phyloP scores from a whole-genome alignment of 768 basidiomycete genomes.

The Trametes cinnabarina region DNA sequence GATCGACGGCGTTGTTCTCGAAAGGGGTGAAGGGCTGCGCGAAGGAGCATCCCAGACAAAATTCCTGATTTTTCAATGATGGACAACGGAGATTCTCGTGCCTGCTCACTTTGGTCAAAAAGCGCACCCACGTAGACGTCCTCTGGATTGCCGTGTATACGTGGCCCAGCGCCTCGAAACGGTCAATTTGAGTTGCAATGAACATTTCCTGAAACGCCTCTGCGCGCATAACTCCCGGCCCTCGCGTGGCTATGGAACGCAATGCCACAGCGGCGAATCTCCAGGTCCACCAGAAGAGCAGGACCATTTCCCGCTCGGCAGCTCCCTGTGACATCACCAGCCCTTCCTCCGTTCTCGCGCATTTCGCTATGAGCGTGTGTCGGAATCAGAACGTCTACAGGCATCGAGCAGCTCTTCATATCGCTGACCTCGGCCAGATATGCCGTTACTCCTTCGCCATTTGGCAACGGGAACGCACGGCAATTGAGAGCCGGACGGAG shows the following conservation, averaged over 20 bases:
- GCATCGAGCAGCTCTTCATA: slow-evolving; percentile 13
- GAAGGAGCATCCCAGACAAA: slow-evolving; percentile 6
- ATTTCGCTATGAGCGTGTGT: slow-evolving; percentile 1
- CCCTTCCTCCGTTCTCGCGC: neutral
- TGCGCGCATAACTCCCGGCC: slow-evolving; percentile 2
- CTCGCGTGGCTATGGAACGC: neutral
- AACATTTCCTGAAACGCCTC: slow-evolving; percentile 5
- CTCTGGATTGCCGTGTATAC: slow-evolving; percentile 5
- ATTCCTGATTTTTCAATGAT: slow-evolving; percentile 2
- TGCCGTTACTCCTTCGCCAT: slow-evolving; percentile 11
- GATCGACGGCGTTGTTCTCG: slow-evolving; percentile 15
- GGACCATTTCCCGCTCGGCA: neutral
- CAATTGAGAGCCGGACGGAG: slow-evolving; percentile 2
- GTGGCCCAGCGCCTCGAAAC: slow-evolving; percentile 12
- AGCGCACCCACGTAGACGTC: neutral
- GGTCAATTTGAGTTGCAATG: slow-evolving; percentile 15
- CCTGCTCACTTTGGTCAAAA: slow-evolving; percentile 7
- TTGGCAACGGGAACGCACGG: slow-evolving; percentile 10
- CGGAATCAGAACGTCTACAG: slow-evolving; percentile 17
- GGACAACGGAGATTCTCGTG: neutral
- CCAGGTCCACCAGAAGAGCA: slow-evolving; percentile 1
- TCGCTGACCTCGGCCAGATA: slow-evolving; percentile 18
- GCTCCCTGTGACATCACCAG: slow-evolving; percentile 12
- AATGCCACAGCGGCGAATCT: neutral
- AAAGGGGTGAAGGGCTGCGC: slow-evolving; percentile 1